Conservation (phyloP, 139 green algal genomes). For the Diplosphaera chodatii region DNA sequence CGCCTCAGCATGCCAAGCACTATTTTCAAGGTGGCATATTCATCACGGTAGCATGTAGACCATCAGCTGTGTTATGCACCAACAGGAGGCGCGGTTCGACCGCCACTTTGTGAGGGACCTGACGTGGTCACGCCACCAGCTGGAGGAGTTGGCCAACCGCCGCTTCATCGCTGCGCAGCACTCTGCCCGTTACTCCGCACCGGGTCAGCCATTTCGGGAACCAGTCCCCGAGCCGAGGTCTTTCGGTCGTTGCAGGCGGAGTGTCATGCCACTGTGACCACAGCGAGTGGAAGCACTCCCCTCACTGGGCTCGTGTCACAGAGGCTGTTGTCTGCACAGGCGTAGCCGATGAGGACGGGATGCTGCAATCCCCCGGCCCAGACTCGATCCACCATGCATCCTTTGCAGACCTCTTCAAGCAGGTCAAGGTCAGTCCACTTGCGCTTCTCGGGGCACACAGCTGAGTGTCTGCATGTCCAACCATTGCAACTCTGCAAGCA, state of each 20-base stretch:
- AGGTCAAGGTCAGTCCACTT: too few species aligned
- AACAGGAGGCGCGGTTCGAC: slow-evolving; percentile 68
- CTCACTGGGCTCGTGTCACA: not conserved
- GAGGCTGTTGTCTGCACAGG: too few species aligned
- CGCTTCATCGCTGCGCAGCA: slow-evolving; percentile 72
- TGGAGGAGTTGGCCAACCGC: slow-evolving; percentile 84
- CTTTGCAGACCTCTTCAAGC: slow-evolving; percentile 83
- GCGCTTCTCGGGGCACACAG: too few species aligned
- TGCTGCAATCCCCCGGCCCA: not conserved
- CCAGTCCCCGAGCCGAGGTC: too few species aligned
- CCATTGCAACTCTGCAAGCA: too few species aligned
- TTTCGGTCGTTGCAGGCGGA: slow-evolving; percentile 72
- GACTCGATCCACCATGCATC: not conserved
- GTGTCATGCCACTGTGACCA: too few species aligned
- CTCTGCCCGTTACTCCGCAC: not conserved
- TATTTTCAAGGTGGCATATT: too few species aligned
- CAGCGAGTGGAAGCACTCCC: too few species aligned
- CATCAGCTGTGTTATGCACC: not conserved
- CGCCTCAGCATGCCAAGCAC: too few species aligned
- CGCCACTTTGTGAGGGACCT: slow-evolving; percentile 87
- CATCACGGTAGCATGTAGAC: too few species aligned
- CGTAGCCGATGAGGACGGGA: not conserved
- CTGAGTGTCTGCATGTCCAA: too few species aligned
- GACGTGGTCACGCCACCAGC: slow-evolving; percentile 79
- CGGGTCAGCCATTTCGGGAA: too few species aligned